These are phyloP conservation scores for Globomyces pollinis-pini DNA, from an alignment of 192 early-diverging fungal species.

Conservation along the genomic window DNA sequence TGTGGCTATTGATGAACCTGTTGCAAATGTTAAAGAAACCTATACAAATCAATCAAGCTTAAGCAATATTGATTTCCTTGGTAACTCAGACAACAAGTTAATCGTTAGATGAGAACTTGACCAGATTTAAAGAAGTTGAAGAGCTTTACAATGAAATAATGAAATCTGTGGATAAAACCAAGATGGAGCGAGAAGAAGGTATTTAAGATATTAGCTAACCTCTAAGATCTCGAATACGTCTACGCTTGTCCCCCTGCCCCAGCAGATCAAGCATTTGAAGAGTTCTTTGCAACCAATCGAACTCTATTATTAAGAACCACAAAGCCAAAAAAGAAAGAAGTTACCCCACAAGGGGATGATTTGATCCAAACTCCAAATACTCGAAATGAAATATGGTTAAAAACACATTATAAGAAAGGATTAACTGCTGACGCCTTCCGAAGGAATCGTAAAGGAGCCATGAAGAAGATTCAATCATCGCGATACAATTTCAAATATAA, in stretches of 20 bases:
- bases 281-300: not conserved
- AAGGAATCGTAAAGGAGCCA: conserved; percentile 33
- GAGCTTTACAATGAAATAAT: conserved; percentile 55
- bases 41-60: not conserved
- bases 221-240: conserved; percentile 20
- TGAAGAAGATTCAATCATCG: conserved; percentile 36
- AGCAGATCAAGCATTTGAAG: conserved; percentile 21
- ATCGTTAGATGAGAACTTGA: conserved; percentile 39
- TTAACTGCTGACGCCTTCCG: conserved; percentile 34
- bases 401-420: not conserved
- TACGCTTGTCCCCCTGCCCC: conserved; percentile 36
- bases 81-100: not conserved
- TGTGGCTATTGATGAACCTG: conserved; percentile 19
- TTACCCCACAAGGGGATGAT: not conserved
- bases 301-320: not conserved
- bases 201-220: not conserved
- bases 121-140: conserved; percentile 47
- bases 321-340: not conserved
- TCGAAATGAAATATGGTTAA: not conserved
- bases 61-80: not conserved
- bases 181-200: conserved; percentile 34
- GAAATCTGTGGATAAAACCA: conserved; percentile 29
- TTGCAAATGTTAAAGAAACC: not conserved
- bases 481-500: conserved; percentile 45
- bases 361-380: not conserved